Percentiles rank a stretch among this genome's conserved stretches.
Evolutionary conservation across 495 filamentous ascomycete species (phyloP).

Genomic region (Chaetomium cochliodes): DNA sequence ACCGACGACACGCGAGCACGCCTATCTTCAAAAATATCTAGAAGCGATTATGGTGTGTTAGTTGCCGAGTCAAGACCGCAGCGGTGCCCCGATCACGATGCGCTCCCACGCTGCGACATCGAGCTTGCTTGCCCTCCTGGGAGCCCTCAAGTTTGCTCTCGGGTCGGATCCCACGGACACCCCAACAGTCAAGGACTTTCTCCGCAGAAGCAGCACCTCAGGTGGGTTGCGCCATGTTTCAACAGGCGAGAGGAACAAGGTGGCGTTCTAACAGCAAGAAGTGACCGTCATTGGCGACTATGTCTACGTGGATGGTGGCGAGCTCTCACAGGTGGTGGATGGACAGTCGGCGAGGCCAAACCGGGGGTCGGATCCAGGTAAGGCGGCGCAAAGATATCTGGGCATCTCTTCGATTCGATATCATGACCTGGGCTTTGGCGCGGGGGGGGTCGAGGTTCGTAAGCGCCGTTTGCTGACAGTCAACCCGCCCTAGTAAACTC

Average conservation of each 20-base stretch:
- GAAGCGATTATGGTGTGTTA: neutral
- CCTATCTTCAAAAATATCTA: neutral
- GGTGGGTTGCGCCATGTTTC: neutral
- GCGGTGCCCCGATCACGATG: neutral
- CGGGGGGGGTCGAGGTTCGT: neutral
- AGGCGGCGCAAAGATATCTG: neutral
- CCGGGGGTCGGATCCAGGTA: neutral
- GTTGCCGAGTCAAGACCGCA: neutral
- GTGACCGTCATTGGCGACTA: conserved; percentile 26
- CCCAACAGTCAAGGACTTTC: neutral
- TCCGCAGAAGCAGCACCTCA: neutral
- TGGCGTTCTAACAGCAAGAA: neutral
- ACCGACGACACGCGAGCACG: too few species aligned
- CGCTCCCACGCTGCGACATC: neutral
- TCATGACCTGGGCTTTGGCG: too few species aligned
- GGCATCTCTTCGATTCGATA: too few species aligned
- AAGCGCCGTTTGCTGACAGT: neutral
- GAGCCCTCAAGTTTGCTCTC: neutral
- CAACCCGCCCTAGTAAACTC: conserved; percentile 28
- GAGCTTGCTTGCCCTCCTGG: conserved; percentile 10
- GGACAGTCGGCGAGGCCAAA: neutral
- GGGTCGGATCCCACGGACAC: neutral
- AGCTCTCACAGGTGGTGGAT: conserved; percentile 20
- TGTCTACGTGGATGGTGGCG: conserved; percentile 27
- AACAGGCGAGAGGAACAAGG: neutral